phyloP scores from a whole-genome alignment of 352 stramenopile species.

The Globisporangium yorkense region DNA sequence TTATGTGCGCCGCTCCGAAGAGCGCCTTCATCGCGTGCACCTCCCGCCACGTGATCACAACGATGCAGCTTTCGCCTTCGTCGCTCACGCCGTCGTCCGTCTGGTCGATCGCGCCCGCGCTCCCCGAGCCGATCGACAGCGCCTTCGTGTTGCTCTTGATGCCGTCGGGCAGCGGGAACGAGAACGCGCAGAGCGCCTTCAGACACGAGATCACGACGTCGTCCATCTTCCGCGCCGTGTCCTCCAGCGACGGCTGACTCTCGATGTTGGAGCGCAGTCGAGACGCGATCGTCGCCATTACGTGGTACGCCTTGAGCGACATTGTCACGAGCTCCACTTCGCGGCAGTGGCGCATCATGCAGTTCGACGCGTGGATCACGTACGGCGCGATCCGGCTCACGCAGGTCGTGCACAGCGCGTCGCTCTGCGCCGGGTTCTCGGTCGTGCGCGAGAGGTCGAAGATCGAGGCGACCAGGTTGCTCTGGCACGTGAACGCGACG shows the following conservation, averaged over 20 bases:
- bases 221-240: conserved; percentile 54
- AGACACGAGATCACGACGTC: conserved; percentile 72
- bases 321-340: conserved; percentile 80
- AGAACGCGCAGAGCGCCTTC: conserved; percentile 69
- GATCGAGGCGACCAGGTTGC: conserved; percentile 66
- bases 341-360: conserved; percentile 72
- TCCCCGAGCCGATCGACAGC: conserved; percentile 14
- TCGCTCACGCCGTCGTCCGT: conserved; percentile 33
- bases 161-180: conserved; percentile 63
- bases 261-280: conserved; percentile 52
- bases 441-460: conserved; percentile 65
- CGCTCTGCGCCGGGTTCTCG: conserved; percentile 33
- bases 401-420: conserved; percentile 47
- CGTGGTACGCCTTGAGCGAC: conserved; percentile 81
- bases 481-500: conserved; percentile 64
- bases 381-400: conserved; percentile 61
- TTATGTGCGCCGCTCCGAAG: conserved; percentile 78
- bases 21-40: conserved; percentile 87
- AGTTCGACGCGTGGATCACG: conserved; percentile 68
- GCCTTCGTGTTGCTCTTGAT: conserved; percentile 45
- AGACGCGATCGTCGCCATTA: conserved; percentile 71
- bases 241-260: conserved; percentile 22
- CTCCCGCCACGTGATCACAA: conserved; percentile 74
- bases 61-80: conserved; percentile 58
- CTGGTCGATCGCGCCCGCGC: conserved; percentile 19